phyloP scores from a whole-genome alignment of 176 grass and related monocot species.

The Juncus effusus region DNA sequence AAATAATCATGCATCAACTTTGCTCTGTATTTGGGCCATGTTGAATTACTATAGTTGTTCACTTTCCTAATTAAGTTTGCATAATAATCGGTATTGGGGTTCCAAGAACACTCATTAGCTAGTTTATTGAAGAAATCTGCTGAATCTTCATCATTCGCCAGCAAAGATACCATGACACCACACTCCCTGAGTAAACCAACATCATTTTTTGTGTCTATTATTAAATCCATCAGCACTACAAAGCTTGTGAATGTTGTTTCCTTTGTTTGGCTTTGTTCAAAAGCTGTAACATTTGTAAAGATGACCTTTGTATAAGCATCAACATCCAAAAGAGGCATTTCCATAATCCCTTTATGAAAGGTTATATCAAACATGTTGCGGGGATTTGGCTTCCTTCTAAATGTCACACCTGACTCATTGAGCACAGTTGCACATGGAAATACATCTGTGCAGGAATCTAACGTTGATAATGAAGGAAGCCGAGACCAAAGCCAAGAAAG shows the following conservation, averaged over 20 bases:
- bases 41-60: constrained; percentile 1
- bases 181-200: constrained; percentile 18
- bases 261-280: constrained; percentile 35
- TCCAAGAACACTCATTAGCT: not conserved
- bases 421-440: constrained; percentile 37
- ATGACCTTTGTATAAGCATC: constrained; percentile 10
- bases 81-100: not conserved
- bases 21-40: constrained; percentile 1
- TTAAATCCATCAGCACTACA: not conserved
- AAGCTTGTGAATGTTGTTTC: constrained; percentile 9
- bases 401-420: constrained; percentile 28
- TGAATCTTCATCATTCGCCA: not conserved
- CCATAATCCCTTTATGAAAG: not conserved
- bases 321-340: constrained; percentile 40
- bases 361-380: constrained; percentile 18
- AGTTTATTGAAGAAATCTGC: constrained; percentile 15
- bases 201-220: constrained; percentile 23
- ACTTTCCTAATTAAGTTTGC: constrained; percentile 3
- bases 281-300: constrained; percentile 35
- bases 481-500: not conserved
- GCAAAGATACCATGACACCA: constrained; percentile 4
- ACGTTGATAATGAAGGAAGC: not conserved
- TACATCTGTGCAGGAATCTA: not conserved
- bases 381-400: not conserved
- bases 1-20: constrained; percentile 38